Percentiles rank a stretch among this genome's conserved stretches.
phyloP scores from a whole-genome alignment of 371 early-diverging fungal genomes.

The Funneliformis caledonium region DNA sequence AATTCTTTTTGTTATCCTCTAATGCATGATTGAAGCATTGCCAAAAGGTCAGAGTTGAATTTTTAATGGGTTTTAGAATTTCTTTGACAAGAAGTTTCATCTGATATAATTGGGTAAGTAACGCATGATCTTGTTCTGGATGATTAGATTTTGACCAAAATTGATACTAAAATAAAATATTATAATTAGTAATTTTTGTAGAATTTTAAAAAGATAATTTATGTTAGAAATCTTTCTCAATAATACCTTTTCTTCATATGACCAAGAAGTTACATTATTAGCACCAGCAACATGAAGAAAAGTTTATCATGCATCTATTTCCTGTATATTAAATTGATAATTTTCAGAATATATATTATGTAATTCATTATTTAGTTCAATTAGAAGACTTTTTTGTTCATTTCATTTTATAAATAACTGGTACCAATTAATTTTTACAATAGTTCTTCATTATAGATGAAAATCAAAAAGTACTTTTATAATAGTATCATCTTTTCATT shows the following conservation, averaged over 20 bases:
- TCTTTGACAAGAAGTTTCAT: background rate
- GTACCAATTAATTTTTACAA: background rate
- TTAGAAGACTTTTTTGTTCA: background rate
- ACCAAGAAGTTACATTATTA: background rate
- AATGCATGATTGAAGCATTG: background rate
- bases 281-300: background rate
- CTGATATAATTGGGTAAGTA: constrained; percentile 18
- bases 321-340: background rate
- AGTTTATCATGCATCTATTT: background rate
- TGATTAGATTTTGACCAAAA: background rate
- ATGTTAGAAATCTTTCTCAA: background rate
- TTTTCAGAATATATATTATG: background rate
- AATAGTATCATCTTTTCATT: no score
- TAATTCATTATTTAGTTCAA: background rate
- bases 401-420: background rate
- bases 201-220: background rate
- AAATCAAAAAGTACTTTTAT: background rate
- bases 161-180: constrained; percentile 12
- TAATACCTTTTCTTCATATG: background rate
- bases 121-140: background rate
- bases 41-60: background rate
- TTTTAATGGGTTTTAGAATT: background rate
- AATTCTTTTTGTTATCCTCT: background rate
- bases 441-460: background rate
- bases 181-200: background rate